Evolutionary conservation across 2,329 filamentous ascomycete species (phyloP).

Genomic region (Arthrobotrys iridis): DNA sequence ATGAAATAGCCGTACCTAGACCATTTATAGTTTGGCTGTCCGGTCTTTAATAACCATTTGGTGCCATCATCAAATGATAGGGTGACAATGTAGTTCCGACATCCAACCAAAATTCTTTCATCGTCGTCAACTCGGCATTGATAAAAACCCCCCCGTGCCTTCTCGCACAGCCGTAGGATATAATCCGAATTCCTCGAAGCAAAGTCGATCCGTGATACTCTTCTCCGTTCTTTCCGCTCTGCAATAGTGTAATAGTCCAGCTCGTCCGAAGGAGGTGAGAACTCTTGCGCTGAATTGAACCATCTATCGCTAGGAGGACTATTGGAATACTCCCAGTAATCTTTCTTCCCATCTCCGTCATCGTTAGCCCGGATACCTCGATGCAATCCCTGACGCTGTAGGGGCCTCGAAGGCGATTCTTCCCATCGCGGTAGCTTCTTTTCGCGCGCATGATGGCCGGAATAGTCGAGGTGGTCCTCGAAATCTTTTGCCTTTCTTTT

Average conservation of each 20-base stretch:
- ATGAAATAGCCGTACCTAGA: slow-evolving; percentile 3
- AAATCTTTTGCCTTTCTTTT: background rate
- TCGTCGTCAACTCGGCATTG: slow-evolving; percentile 30
- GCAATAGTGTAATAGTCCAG: background rate
- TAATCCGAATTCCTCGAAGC: slow-evolving; percentile 19
- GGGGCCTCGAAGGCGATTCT: no score
- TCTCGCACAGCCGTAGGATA: slow-evolving; percentile 30
- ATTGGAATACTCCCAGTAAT: slow-evolving; percentile 22
- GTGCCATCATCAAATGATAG: slow-evolving; percentile 42
- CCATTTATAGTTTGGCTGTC: slow-evolving; percentile 16
- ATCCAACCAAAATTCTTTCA: slow-evolving; percentile 26
- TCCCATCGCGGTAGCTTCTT: background rate
- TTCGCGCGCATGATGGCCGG: background rate
- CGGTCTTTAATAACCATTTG: slow-evolving; percentile 43
- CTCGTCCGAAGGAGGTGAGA: slow-evolving; percentile 5
- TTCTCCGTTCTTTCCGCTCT: slow-evolving; percentile 40
- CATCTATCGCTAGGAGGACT: slow-evolving; percentile 11
- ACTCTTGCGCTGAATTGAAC: slow-evolving; percentile 1
- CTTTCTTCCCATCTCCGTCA: background rate
- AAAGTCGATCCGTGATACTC: slow-evolving; percentile 36
- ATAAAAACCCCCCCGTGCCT: slow-evolving; percentile 27
- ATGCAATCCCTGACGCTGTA: background rate
- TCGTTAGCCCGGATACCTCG: background rate
- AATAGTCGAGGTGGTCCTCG: background rate
- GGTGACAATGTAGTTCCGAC: slow-evolving; percentile 43